Evolutionary conservation across 768 basidiomycete genomes (phyloP).

Genomic region (Tricholoma saponaceum): DNA sequence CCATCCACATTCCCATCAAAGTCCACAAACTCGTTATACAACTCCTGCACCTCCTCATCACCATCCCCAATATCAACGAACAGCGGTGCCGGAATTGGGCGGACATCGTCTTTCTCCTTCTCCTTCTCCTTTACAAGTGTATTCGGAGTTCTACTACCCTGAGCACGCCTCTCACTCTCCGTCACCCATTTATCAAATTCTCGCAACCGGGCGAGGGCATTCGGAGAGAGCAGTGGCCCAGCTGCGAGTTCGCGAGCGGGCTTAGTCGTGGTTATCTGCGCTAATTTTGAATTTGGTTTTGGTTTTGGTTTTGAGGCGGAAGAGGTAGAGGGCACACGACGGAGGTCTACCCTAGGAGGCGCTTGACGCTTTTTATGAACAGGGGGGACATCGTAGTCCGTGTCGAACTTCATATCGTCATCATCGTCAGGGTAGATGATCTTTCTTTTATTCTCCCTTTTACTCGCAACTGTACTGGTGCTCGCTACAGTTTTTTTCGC

Average conservation of each 20-base stretch:
- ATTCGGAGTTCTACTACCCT: too few species aligned
- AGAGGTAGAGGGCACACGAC: neutral
- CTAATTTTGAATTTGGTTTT: neutral
- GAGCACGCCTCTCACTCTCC: neutral
- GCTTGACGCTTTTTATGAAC: neutral
- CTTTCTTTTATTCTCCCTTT: neutral
- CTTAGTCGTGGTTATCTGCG: neutral
- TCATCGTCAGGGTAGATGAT: neutral
- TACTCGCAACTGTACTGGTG: neutral
- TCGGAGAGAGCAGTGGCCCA: neutral
- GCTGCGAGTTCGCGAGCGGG: neutral
- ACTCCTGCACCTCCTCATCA: neutral
- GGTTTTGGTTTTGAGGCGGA: neutral
- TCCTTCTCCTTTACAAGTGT: neutral
- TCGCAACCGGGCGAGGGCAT: neutral
- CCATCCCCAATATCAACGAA: neutral
- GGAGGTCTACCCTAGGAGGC: neutral
- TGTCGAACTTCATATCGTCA: neutral
- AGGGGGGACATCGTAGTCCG: neutral
- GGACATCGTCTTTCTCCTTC: neutral
- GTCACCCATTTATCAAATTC: conserved; percentile 4
- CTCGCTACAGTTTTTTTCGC: neutral
- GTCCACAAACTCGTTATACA: conserved; percentile 11
- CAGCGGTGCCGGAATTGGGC: neutral
- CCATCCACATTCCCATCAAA: neutral